These are phyloP conservation scores for Dichotomocladium elegans DNA, from an alignment of 371 early-diverging fungal genomes.

Conservation along the genomic window DNA sequence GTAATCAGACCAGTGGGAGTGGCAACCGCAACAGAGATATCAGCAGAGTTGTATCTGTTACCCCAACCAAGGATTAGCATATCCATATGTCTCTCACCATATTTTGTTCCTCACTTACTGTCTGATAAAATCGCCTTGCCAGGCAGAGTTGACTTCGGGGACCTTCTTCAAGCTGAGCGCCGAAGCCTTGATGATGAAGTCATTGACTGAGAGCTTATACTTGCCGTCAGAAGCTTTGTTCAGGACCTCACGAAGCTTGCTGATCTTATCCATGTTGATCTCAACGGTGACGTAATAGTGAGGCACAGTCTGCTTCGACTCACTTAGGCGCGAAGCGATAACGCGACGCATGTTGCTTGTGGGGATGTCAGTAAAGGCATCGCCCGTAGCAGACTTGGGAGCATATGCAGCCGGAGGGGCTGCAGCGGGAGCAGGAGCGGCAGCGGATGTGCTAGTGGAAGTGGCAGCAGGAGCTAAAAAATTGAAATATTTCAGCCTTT, in stretches of 20 bases:
- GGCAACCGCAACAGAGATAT: conserved; percentile 94
- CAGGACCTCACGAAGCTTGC: conserved; percentile 84
- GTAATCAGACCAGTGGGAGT: conserved; percentile 96
- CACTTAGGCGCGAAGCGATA: conserved; percentile 81
- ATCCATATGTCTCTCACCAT: neutral
- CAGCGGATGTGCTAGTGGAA: too few species aligned
- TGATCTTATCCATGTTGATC: conserved; percentile 83
- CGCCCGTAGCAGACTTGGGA: conserved; percentile 50
- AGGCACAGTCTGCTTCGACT: conserved; percentile 87
- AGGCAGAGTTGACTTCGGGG: conserved; percentile 95
- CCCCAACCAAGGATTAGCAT: neutral
- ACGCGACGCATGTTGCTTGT: conserved; percentile 91
- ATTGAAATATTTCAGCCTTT: too few species aligned
- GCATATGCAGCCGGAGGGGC: conserved; percentile 45
- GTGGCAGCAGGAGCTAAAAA: neutral
- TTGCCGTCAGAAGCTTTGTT: conserved; percentile 84
- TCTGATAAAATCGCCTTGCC: conserved; percentile 92
- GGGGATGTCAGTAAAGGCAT: conserved; percentile 78
- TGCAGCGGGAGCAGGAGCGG: conserved; percentile 4
- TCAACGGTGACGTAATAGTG: conserved; percentile 96
- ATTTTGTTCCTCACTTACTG: conserved; percentile 53
- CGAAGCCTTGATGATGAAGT: conserved; percentile 96
- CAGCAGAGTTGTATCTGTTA: conserved; percentile 81
- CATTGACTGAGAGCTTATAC: conserved; percentile 97
- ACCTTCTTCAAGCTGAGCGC: conserved; percentile 88